A percentile compares a stretch with the other conserved stretches of the same genome.
Conservation (phyloP, 108 stramenopile genomes). For the Fragilariopsis cylindrus region DNA sequence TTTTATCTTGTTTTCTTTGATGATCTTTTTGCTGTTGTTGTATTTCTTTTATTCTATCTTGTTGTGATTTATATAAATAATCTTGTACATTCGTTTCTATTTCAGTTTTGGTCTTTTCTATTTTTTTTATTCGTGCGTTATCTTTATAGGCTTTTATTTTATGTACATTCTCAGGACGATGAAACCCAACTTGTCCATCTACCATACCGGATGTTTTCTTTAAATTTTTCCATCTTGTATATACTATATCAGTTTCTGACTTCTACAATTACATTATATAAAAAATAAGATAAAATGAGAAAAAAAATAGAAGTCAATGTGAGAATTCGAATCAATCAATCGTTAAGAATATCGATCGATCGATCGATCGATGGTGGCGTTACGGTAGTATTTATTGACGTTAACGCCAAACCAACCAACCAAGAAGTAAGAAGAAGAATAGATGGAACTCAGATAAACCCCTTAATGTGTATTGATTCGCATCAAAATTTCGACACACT, state of each 20-base stretch:
- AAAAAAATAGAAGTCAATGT: too few relatives aligned
- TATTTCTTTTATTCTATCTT: constrained; percentile 62
- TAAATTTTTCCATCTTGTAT: constrained; percentile 86
- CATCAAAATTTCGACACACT: too few relatives aligned
- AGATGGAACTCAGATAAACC: too few relatives aligned
- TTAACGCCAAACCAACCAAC: too few relatives aligned
- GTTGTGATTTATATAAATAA: constrained; percentile 53
- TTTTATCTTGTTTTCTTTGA: constrained; percentile 42
- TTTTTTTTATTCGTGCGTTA: constrained; percentile 61
- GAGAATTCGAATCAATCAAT: too few relatives aligned
- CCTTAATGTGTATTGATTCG: too few relatives aligned
- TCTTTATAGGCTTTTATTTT: constrained; percentile 71
- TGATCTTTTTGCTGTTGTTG: constrained; percentile 57
- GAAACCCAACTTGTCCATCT: constrained; percentile 81
- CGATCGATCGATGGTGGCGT: too few relatives aligned
- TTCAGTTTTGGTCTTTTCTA: constrained; percentile 74
- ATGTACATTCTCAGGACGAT: constrained; percentile 86
- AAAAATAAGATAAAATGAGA: too few relatives aligned
- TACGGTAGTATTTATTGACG: too few relatives aligned
- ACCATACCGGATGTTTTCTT: constrained; percentile 78
- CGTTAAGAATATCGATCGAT: too few relatives aligned
- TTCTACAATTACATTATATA: background rate
- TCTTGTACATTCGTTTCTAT: constrained; percentile 10
- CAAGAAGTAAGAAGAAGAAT: too few relatives aligned
- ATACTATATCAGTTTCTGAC: constrained; percentile 63